phyloP scores from a whole-genome alignment of 129 eudicot genomes.

The Centrapalus pauciflorus region DNA sequence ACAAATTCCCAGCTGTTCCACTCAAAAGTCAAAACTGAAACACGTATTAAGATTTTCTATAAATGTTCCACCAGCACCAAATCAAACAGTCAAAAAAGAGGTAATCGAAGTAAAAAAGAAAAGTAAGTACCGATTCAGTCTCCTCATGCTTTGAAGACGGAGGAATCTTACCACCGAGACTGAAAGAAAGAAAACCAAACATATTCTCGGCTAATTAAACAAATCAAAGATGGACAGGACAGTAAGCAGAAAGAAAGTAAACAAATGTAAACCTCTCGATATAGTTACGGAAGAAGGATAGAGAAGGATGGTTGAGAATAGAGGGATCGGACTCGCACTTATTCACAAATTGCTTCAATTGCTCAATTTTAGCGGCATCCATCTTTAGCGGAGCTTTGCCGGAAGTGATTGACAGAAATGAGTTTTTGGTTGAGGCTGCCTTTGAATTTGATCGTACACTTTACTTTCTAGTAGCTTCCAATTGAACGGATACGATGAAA shows the following conservation, averaged over 20 bases:
- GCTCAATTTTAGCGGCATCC: constrained; percentile 46
- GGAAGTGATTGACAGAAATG: background rate
- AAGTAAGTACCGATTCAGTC: constrained; percentile 12
- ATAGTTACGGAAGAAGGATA: constrained; percentile 60
- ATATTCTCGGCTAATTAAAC: background rate
- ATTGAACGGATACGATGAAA: constrained; percentile 3
- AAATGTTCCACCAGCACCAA: too few species aligned
- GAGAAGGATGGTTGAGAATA: constrained; percentile 53
- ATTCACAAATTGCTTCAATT: constrained; percentile 47
- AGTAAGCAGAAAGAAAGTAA: background rate
- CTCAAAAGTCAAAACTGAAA: background rate
- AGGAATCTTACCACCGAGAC: constrained; percentile 65
- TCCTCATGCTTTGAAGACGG: constrained; percentile 17
- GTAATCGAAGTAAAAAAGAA: background rate
- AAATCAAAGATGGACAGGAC: background rate
- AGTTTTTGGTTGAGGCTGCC: background rate
- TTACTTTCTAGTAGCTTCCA: background rate
- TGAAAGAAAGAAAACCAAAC: constrained; percentile 11
- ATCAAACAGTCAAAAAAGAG: background rate
- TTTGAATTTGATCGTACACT: background rate
- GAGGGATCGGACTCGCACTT: constrained; percentile 53
- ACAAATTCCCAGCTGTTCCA: too few species aligned
- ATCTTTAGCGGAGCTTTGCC: constrained; percentile 13
- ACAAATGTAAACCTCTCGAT: constrained; percentile 40
- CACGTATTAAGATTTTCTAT: background rate